Evolutionary conservation across 1,139 yeast genomes (phyloP).

Genomic region (Candida sp.): DNA sequence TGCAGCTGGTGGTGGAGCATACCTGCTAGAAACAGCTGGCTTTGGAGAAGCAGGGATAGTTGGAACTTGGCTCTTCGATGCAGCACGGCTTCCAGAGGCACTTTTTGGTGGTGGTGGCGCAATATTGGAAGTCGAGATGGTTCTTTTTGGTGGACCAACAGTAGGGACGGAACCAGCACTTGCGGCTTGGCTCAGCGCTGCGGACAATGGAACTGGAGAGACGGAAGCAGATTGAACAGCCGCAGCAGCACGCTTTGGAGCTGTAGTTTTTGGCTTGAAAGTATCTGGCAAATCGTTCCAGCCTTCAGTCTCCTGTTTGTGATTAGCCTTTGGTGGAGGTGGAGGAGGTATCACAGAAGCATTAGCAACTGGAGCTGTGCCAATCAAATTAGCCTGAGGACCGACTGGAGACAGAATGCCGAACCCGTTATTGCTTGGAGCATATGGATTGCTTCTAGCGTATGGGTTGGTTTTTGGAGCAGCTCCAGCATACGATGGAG

Average conservation of each 20-base stretch:
- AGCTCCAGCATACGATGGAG: slow-evolving; percentile 15
- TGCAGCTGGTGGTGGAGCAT: slow-evolving; percentile 42
- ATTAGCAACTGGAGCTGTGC: slow-evolving; percentile 2
- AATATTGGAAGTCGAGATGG: slow-evolving; percentile 12
- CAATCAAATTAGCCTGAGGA: slow-evolving; percentile 12
- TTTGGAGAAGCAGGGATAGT: slow-evolving; percentile 22
- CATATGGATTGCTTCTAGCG: slow-evolving; percentile 31
- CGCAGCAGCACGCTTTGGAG: slow-evolving; percentile 58
- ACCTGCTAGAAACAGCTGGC: slow-evolving; percentile 30
- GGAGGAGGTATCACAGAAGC: slow-evolving; percentile 23
- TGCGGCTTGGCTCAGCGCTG: not conserved
- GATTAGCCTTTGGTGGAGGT: slow-evolving; percentile 42
- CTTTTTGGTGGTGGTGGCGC: slow-evolving; percentile 47
- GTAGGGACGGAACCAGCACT: slow-evolving; percentile 1
- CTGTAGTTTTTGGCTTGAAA: slow-evolving; percentile 51
- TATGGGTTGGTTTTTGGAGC: slow-evolving; percentile 27
- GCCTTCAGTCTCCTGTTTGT: slow-evolving; percentile 72
- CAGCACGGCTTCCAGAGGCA: slow-evolving; percentile 24
- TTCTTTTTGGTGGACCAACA: slow-evolving; percentile 13
- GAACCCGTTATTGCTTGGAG: slow-evolving; percentile 25
- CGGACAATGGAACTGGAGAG: slow-evolving; percentile 25
- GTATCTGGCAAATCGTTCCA: slow-evolving; percentile 95
- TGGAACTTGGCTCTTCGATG: slow-evolving; percentile 28
- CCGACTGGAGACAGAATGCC: slow-evolving; percentile 18
- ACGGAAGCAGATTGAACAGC: slow-evolving; percentile 28